Conservation (phyloP, 2,329 filamentous ascomycete species). For the Botrytis paeoniae region DNA sequence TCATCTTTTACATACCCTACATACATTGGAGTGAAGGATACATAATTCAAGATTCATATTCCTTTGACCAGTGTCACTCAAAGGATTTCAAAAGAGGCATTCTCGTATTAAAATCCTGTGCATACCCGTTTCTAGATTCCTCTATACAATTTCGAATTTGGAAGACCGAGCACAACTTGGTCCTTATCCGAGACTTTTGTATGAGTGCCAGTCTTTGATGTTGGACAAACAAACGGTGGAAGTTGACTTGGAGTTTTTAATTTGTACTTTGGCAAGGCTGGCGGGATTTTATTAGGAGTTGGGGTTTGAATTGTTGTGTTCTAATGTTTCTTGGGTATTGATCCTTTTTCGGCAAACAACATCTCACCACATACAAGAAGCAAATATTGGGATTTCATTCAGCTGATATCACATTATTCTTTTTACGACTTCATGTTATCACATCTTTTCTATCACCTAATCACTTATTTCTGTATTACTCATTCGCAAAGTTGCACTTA, state of each 20-base stretch:
- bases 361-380: background rate
- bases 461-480: background rate
- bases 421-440: background rate
- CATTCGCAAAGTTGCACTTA: slow-evolving; percentile 30
- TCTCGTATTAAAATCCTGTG: slow-evolving; percentile 1
- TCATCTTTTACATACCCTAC: background rate
- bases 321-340: background rate
- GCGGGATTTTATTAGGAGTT: background rate
- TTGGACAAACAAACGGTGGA: slow-evolving; percentile 15
- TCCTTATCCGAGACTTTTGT: slow-evolving; percentile 17
- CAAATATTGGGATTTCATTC: background rate
- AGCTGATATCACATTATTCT: background rate
- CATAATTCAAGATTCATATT: background rate
- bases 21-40: background rate
- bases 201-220: slow-evolving; percentile 1
- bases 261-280: background rate
- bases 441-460: background rate
- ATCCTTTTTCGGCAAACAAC: slow-evolving; percentile 2
- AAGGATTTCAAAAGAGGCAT: background rate
- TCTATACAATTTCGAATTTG: background rate
- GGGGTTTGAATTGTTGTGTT: background rate
- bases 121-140: slow-evolving; percentile 15
- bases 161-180: slow-evolving; percentile 16
- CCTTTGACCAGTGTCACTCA: slow-evolving; percentile 12
- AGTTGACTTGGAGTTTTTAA: background rate